These are phyloP conservation scores for Ogataea corticis DNA, from an alignment of 805 yeast species.

Conservation along the genomic window DNA sequence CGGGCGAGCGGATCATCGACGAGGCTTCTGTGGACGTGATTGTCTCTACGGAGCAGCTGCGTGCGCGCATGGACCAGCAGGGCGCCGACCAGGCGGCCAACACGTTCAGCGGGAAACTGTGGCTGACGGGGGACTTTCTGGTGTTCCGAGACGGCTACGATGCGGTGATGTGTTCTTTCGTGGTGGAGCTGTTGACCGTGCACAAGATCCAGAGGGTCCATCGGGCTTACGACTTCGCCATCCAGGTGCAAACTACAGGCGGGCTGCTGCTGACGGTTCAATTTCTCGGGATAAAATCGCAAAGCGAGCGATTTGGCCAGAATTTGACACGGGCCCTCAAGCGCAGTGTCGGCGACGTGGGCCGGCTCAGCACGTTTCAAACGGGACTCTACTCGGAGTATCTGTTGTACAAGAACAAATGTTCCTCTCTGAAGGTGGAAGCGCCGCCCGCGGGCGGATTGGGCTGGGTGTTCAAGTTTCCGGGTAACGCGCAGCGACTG, in stretches of 20 bases:
- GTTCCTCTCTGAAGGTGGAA: slow-evolving; percentile 42
- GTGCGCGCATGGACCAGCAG: slow-evolving; percentile 17
- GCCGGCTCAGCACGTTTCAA: slow-evolving; percentile 62
- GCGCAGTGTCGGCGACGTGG: slow-evolving; percentile 62
- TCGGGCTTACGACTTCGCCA: slow-evolving; percentile 72
- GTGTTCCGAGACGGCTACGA: slow-evolving; percentile 75
- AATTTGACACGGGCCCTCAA: slow-evolving; percentile 60
- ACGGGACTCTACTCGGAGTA: slow-evolving; percentile 84
- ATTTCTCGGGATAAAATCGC: slow-evolving; percentile 75
- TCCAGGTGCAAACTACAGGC: slow-evolving; percentile 67
- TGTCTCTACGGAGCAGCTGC: slow-evolving; percentile 28
- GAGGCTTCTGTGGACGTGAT: slow-evolving; percentile 67
- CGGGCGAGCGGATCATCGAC: slow-evolving; percentile 61
- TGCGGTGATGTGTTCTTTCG: slow-evolving; percentile 63
- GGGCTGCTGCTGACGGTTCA: slow-evolving; percentile 65
- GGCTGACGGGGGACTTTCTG: slow-evolving; percentile 71
- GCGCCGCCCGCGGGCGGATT: slow-evolving; percentile 78
- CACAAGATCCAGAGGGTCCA: slow-evolving; percentile 87
- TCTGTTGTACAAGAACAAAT: slow-evolving; percentile 59
- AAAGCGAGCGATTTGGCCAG: slow-evolving; percentile 79
- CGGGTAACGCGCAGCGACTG: slow-evolving; percentile 78
- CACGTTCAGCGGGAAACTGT: slow-evolving; percentile 54
- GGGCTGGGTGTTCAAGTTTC: slow-evolving; percentile 81
- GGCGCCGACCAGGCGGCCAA: slow-evolving; percentile 7
- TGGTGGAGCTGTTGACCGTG: slow-evolving; percentile 72